Evolutionary conservation across 2,329 filamentous ascomycete genomes (phyloP).

Genomic region (Chaetomiaceae sp.): DNA sequence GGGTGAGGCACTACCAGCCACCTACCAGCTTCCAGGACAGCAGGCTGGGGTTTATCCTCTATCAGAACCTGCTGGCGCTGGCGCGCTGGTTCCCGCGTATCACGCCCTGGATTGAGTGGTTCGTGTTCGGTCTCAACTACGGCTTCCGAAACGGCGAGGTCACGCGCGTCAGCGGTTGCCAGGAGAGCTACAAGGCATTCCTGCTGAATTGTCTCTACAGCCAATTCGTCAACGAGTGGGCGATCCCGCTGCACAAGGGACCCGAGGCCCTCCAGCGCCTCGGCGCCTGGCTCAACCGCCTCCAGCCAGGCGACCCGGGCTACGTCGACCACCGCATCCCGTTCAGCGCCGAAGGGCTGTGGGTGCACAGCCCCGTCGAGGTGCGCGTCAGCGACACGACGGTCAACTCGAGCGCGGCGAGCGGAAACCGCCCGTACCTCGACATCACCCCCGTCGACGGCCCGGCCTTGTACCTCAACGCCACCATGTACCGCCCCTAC

Average conservation of each 20-base stretch:
- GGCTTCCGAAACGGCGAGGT: conserved; percentile 66
- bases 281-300: conserved; percentile 75
- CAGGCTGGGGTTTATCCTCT: conserved; percentile 77
- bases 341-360: conserved; percentile 62
- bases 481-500: conserved; percentile 73
- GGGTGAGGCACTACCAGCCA: conserved; percentile 44
- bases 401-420: conserved; percentile 32
- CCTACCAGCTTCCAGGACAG: conserved; percentile 75
- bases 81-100: conserved; percentile 73
- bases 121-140: conserved; percentile 97
- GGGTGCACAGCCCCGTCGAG: conserved; percentile 74
- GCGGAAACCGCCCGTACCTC: conserved; percentile 37
- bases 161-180: conserved; percentile 65
- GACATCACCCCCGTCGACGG: conserved; percentile 60
- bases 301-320: conserved; percentile 50
- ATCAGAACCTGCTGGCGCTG: conserved; percentile 83
- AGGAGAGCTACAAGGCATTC: conserved; percentile 73
- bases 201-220: conserved; percentile 97
- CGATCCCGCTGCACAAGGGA: conserved; percentile 77
- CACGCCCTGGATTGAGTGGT: conserved; percentile 88
- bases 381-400: conserved; percentile 67
- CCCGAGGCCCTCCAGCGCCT: conserved; percentile 82
- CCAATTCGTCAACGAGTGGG: conserved; percentile 99
- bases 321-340: conserved; percentile 63
- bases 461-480: conserved; percentile 74